Percentiles rank a stretch among this genome's conserved stretches.
Evolutionary conservation across 169 alveolate species (phyloP).

Genomic region (Blepharisma undulans): DNA sequence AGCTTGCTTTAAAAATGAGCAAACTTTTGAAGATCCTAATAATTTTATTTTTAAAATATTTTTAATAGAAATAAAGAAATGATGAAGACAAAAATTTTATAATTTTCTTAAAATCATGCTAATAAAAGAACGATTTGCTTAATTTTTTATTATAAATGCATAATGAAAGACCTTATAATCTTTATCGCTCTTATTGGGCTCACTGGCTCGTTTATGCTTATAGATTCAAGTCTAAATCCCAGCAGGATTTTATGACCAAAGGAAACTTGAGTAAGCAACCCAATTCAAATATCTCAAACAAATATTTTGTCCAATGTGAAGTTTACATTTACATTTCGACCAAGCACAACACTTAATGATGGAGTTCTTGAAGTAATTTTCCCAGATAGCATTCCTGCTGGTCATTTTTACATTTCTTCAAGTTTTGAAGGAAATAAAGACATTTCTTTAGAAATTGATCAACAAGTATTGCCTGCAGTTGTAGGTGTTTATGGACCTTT

Average conservation of each 20-base stretch:
- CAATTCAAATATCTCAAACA: background rate
- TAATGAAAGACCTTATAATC: background rate
- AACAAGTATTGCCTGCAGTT: background rate
- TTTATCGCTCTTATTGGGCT: background rate
- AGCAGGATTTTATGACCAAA: background rate
- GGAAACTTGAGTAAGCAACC: background rate
- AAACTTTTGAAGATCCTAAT: too few relatives aligned
- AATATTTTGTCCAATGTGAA: background rate
- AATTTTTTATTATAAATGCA: too few relatives aligned
- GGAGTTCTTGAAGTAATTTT: background rate
- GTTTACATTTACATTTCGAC: background rate
- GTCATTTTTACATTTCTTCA: background rate
- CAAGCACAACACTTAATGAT: background rate
- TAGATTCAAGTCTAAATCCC: background rate
- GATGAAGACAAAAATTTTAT: too few relatives aligned
- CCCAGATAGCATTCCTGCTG: background rate
- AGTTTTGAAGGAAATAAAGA: background rate
- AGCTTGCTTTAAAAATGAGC: too few relatives aligned
- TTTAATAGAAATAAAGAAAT: too few relatives aligned
- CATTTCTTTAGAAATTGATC: background rate
- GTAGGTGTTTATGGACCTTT: slow-evolving; percentile 14
- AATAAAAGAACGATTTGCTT: too few relatives aligned
- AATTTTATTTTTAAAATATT: too few relatives aligned
- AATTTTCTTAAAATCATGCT: too few relatives aligned
- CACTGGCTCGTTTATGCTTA: background rate